These are phyloP conservation scores for Pythium coloratum DNA, from an alignment of 352 stramenopile genomes.

Conservation along the genomic window DNA sequence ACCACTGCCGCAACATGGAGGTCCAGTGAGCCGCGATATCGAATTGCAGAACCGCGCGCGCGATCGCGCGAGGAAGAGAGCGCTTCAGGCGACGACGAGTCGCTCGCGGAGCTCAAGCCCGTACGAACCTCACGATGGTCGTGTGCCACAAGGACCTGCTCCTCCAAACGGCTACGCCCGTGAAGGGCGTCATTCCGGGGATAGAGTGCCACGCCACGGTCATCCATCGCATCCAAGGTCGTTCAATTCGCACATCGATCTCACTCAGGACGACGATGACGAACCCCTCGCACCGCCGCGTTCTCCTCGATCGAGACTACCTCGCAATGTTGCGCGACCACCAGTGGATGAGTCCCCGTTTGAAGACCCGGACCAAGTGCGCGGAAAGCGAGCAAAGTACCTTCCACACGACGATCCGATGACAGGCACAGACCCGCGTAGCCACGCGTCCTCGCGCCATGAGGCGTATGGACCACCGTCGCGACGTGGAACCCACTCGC, in stretches of 20 bases:
- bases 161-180: constrained; percentile 14
- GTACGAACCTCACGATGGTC: constrained; percentile 6
- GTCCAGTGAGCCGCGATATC: background rate
- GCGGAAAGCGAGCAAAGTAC: constrained; percentile 22
- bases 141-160: background rate
- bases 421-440: background rate
- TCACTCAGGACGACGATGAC: constrained; percentile 16
- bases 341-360: constrained; percentile 1
- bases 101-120: constrained; percentile 27
- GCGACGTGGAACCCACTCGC: constrained; percentile 2
- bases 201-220: constrained; percentile 4
- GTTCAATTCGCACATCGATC: constrained; percentile 9
- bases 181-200: background rate
- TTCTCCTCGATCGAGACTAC: constrained; percentile 16
- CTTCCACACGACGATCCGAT: constrained; percentile 8
- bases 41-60: background rate
- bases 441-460: background rate
- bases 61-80: constrained; percentile 11
- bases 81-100: constrained; percentile 1
- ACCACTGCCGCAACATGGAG: background rate
- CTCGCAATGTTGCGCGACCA: background rate
- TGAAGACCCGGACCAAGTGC: constrained; percentile 18
- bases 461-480: constrained; percentile 13
- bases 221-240: background rate
- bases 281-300: constrained; percentile 3